Evolutionary conservation across 768 basidiomycete genomes (phyloP), one percentile per base, ranked within the genome.

Genomic region (Tephrocybe rancida): DNA sequence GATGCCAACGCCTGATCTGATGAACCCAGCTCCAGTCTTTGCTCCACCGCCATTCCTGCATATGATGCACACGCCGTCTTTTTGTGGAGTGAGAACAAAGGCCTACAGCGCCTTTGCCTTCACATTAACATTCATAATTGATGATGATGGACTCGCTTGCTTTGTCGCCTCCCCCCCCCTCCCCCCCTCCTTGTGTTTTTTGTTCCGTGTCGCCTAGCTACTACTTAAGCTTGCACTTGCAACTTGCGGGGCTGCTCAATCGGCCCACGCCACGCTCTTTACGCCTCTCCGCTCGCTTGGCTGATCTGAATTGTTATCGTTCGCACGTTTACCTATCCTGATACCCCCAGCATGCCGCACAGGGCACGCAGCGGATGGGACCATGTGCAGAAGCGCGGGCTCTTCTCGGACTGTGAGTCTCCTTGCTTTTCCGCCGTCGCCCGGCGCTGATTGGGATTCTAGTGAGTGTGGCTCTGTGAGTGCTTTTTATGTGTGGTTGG

Each of bases 31-130:
- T n/a, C 35, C 14, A 13, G 35, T 9, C 35, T 16, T 16, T 16
- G 37, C 48, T 55, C 48, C 48, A 48, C 43, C n/a, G 19, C 35
- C 10, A 32, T 46, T 27, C 48, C 43, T 25, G 41, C 48, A 30
- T 37, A 16, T 16, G n/a, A n/a, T n/a, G n/a, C n/a, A n/a, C n/a
- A n/a, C n/a, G n/a, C n/a, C n/a, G n/a, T 46, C 42, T 50, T 50
- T 26, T n/a, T 49, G 58, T 59, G 54, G 58, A 56, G 54, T 51
- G 58, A 39, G 55, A 56, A 54, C 29, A 49, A 57, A 48, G 50
- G 11, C 8, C 35, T 30, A 13, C 29, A 30, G 35, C 55, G 18
- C 24, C 45, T 43, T 54, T 35, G 1, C 13, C 5, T 44, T 51
- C 24, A 26, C 45, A 37, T 37, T n/a, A n/a, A 16, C 35, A 9